Base-by-base conservation (phyloP, 305 asterid genomes). In the Fraxinus xanthoxyloides region DNA sequence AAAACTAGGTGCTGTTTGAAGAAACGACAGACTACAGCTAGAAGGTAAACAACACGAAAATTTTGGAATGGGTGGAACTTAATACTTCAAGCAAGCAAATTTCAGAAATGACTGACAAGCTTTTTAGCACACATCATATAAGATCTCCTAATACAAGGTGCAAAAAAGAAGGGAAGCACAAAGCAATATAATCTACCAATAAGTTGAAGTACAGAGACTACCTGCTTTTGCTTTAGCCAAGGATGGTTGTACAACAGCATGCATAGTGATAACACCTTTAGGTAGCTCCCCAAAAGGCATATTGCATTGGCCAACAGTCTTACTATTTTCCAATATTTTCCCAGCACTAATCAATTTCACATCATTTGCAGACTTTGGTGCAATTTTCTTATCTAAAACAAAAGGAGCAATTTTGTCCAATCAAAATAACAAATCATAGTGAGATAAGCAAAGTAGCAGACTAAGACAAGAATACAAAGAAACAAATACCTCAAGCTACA, bases 271-370 rank as follows among this genome's bases (percentile, higher is more conserved):
- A 78, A 92, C 86, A 80, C 92, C 97, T 13, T 88, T 90, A 23
- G 94, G 93, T 76, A 91, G 90, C 83, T 95, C 99, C 15, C 97
- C 94, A 46, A 92, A 89, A 74, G 94, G 97, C 89, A 86, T 93
- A 88, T 90, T 90, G 90, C 98, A 95, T 89, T 95, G 98, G 13
- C 92, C 95, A 86, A 94, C 94, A 69, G 96, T 94, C 90, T 86
- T 92, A 93, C 78, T 92, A 83, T 93, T 95, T 85, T 94, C 98
- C 90, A 95, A 82, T 30, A 95, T 89, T 81, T 93, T 95, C 76
- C 99, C 98, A 24, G 93, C 94, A 85, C 88, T 88, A 72, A 95
- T 95, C 88, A 95, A 86, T 84, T 94, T 95, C 85, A 95, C 90
- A 80, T 95, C 98, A 78, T 86, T 92, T 69, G 94, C 97, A 59